Base-by-base conservation (phyloP, 2,329 filamentous ascomycete genomes). In the Ciborinia camelliae region DNA sequence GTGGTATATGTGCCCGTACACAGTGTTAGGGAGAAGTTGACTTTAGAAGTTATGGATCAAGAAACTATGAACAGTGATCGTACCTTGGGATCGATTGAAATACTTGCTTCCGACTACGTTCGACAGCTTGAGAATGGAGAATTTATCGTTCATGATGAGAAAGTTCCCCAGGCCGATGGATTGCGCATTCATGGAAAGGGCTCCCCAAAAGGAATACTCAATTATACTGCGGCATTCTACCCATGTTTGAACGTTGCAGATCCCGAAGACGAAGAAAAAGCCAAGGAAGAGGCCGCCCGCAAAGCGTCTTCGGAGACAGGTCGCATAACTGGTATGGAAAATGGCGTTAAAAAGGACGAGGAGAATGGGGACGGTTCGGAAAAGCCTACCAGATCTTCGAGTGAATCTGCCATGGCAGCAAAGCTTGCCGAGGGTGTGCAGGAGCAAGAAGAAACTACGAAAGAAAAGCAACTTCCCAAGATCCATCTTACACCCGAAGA, bases 31-130 rank as follows among this genome's bases (percentile, higher is more conserved):
- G 95, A 99, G 76, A 92, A 90, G 73, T 81, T 99, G 37, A 87
- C 88, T 0, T 79, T 99, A 23, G 95, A 99, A 76, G 92, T 98
- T 69, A 97, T 99, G 94, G 95, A 99, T 72, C 87, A 95, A 67
- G 95, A 99, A 78, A 93, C 88, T 71, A 83, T 98, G 73, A 91
- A 91, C 72, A 95, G 92, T 75, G 95, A 99, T 76, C 89, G 95
- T 64, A 90, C 90, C 50, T 83, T 99, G 41, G 95, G 95, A 61
- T 82, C 90, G 63, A 79, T 95, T 23, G 93, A 98, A 70, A 77
- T 97, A 32, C 81, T 85, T 61, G 88, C 90, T 10, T 81, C 87
- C 23, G 91, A 98, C 68, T 98, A 91, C 75, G 84, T 98, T 68
- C 79, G 80, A 6, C 87, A 97, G 75, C 87, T 86, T 57, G 90